Evolutionary conservation across 2,329 filamentous ascomycete genomes (phyloP).

Genomic region (Elsinoe fawcettii): DNA sequence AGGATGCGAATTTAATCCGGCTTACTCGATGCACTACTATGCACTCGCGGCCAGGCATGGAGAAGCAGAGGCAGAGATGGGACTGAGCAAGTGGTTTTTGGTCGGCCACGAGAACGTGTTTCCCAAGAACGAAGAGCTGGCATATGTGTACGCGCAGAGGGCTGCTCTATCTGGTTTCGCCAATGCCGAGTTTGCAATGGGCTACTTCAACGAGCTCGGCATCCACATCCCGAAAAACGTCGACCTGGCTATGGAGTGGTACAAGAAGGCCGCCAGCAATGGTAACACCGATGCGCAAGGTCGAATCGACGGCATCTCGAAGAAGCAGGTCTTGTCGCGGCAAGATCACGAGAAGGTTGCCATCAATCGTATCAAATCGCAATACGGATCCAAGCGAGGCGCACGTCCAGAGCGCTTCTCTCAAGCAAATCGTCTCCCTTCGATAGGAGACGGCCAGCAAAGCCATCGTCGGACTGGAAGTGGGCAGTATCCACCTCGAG

Average conservation of each 20-base stretch:
- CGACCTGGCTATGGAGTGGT: constrained; percentile 78
- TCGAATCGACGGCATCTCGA: constrained; percentile 74
- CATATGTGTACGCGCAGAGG: constrained; percentile 82
- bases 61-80: constrained; percentile 86
- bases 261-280: constrained; percentile 77
- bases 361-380: constrained; percentile 68
- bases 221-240: constrained; percentile 82
- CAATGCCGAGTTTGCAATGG: constrained; percentile 92
- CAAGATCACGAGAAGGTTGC: constrained; percentile 89
- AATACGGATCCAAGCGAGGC: constrained; percentile 45
- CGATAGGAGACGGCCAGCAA: constrained; percentile 28
- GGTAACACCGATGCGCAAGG: constrained; percentile 83
- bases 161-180: constrained; percentile 74
- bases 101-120: constrained; percentile 91
- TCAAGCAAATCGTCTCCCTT: constrained; percentile 32
- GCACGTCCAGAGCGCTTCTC: constrained; percentile 39
- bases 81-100: constrained; percentile 97
- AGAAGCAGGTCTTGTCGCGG: constrained; percentile 71
- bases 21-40: constrained; percentile 91
- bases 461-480: constrained; percentile 1
- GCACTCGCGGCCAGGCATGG: constrained; percentile 85
- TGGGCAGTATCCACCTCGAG: constrained; percentile 5
- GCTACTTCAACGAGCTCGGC: constrained; percentile 95
- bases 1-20: constrained; percentile 89
- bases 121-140: constrained; percentile 89